These are phyloP conservation scores for Diplodia scrobiculata DNA, from an alignment of 2,329 filamentous ascomycete species.

Conservation along the genomic window DNA sequence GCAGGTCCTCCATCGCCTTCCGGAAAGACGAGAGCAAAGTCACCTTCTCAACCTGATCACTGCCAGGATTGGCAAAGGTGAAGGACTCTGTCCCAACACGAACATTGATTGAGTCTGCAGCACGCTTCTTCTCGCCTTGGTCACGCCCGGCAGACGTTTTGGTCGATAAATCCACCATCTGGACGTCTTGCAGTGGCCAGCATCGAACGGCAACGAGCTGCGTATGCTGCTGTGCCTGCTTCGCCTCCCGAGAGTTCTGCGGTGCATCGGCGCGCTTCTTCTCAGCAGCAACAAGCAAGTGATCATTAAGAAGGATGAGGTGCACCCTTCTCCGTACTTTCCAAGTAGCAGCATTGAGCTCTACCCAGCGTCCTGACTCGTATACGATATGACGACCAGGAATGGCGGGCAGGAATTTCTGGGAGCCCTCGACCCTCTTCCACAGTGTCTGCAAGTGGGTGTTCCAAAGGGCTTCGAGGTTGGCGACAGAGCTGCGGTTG, in stretches of 20 bases:
- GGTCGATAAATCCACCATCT: conserved; percentile 81
- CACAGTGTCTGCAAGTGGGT: conserved; percentile 77
- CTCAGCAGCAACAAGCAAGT: conserved; percentile 88
- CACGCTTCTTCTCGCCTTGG: conserved; percentile 30
- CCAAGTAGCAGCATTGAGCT: conserved; percentile 96
- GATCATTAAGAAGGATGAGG: conserved; percentile 90
- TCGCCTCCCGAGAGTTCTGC: conserved; percentile 49
- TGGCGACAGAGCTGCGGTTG: conserved; percentile 86
- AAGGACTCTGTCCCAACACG: conserved; percentile 88
- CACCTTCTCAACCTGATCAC: conserved; percentile 75
- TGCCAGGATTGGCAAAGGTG: conserved; percentile 87
- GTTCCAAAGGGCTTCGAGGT: conserved; percentile 69
- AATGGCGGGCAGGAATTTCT: conserved; percentile 91
- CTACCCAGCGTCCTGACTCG: conserved; percentile 91
- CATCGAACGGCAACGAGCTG: conserved; percentile 93
- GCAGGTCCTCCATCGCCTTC: conserved; percentile 88
- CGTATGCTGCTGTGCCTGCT: conserved; percentile 49
- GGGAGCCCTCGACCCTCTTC: conserved; percentile 96
- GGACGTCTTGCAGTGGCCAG: conserved; percentile 90
- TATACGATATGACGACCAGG: conserved; percentile 91
- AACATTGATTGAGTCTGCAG: conserved; percentile 72
- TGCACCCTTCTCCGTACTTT: conserved; percentile 87
- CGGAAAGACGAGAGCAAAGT: conserved; percentile 84
- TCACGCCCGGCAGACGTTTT: not conserved
- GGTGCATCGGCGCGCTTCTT: conserved; percentile 77